Percentiles rank a stretch among this genome's conserved stretches.
phyloP scores from a whole-genome alignment of 768 basidiomycete genomes.

The Tylopilus balloui region DNA sequence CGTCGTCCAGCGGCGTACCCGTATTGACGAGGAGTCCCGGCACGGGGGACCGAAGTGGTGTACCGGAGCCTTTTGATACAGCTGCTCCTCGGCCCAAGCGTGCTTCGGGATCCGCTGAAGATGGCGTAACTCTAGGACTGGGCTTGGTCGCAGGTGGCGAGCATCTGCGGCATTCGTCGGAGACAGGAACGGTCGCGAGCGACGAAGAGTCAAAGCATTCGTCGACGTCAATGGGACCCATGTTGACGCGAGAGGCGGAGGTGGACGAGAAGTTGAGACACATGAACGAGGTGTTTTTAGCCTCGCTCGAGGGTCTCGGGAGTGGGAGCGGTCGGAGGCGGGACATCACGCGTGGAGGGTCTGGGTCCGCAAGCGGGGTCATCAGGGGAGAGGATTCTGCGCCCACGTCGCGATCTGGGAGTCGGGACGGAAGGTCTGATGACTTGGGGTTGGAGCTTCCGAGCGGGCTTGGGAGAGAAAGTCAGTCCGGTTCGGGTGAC shows the following conservation, averaged over 20 bases:
- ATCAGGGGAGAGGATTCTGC: slow-evolving; percentile 5
- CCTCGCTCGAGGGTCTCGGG: slow-evolving; percentile 58
- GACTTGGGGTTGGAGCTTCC: slow-evolving; percentile 10
- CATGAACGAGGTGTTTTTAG: slow-evolving; percentile 68
- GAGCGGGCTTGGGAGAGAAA: slow-evolving; percentile 21
- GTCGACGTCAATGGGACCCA: slow-evolving; percentile 38
- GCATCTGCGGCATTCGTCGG: slow-evolving; percentile 16
- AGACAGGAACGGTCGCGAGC: slow-evolving; percentile 14
- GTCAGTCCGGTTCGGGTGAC: slow-evolving; percentile 24
- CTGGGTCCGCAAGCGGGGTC: slow-evolving; percentile 11
- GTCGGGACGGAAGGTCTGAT: slow-evolving; percentile 3
- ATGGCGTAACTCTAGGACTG: slow-evolving; percentile 7
- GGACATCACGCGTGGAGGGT: slow-evolving; percentile 13
- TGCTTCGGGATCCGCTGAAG: not conserved
- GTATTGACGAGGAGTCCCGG: slow-evolving; percentile 7
- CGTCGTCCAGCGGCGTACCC: not conserved
- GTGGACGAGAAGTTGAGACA: slow-evolving; percentile 58
- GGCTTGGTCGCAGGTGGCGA: slow-evolving; percentile 17
- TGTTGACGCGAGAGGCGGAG: slow-evolving; percentile 63
- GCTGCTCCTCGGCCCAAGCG: slow-evolving; percentile 4
- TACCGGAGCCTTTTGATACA: not conserved
- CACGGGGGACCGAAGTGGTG: not conserved
- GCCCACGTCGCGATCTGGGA: slow-evolving; percentile 8
- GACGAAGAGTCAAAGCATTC: slow-evolving; percentile 21
- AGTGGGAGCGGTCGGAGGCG: slow-evolving; percentile 31